A percentile compares a stretch with the other conserved stretches of the same genome.
These are phyloP conservation scores for Udeniomyces megalosporus DNA, from an alignment of 768 basidiomycete species.

Conservation along the genomic window DNA sequence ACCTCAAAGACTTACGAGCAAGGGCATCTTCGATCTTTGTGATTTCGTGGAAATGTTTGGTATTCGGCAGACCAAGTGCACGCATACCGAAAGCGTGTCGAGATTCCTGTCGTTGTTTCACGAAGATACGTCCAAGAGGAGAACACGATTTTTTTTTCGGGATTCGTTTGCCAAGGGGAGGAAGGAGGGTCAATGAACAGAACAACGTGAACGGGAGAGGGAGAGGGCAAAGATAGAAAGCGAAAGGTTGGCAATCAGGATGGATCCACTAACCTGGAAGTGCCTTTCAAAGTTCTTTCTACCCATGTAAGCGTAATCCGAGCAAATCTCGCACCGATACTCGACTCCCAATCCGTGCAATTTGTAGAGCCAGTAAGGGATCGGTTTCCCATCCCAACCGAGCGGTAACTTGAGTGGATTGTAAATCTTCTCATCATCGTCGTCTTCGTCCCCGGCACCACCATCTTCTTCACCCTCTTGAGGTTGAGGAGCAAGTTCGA, in stretches of 20 bases:
- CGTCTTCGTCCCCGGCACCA: slow-evolving; percentile 36
- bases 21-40: slow-evolving; percentile 93
- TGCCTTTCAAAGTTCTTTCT: slow-evolving; percentile 93
- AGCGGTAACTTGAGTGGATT: slow-evolving; percentile 93
- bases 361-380: slow-evolving; percentile 97
- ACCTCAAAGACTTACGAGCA: slow-evolving; percentile 57
- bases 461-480: slow-evolving; percentile 21
- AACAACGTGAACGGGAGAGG: background rate
- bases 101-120: slow-evolving; percentile 46
- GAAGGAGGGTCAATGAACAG: slow-evolving; percentile 17
- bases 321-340: slow-evolving; percentile 94
- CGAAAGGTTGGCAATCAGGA: no score
- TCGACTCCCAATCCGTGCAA: slow-evolving; percentile 95
- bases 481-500: slow-evolving; percentile 25
- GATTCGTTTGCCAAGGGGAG: background rate
- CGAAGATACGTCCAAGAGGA: no score
- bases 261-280: slow-evolving; percentile 69
- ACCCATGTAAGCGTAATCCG: slow-evolving; percentile 92
- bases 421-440: slow-evolving; percentile 90
- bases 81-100: slow-evolving; percentile 97
- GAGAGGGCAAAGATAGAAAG: background rate
- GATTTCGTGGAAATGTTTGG: slow-evolving; percentile 98
- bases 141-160: no score
- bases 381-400: slow-evolving; percentile 97
- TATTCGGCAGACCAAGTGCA: slow-evolving; percentile 88